Conservation (phyloP, 2,329 filamentous ascomycete species). For the Ceratocystis lukuohia region DNA sequence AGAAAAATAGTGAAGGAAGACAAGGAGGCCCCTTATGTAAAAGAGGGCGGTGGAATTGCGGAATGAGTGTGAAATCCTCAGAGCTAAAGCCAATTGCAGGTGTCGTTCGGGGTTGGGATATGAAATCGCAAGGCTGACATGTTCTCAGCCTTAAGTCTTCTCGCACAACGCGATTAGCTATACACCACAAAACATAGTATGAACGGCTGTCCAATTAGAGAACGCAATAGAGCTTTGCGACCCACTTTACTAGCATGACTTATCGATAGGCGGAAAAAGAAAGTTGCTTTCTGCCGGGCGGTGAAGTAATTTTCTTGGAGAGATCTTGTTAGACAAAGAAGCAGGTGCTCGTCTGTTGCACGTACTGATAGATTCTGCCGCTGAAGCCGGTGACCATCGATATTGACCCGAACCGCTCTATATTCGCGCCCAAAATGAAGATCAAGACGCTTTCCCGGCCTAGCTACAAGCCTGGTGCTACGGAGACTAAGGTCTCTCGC, state of each 20-base stretch:
- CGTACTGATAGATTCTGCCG: neutral
- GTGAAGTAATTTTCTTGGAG: constrained; percentile 18
- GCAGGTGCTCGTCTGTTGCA: neutral
- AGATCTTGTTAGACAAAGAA: neutral
- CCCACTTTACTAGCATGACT: neutral
- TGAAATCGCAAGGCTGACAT: neutral
- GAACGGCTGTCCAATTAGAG: constrained; percentile 3
- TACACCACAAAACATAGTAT: neutral
- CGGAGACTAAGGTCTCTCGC: constrained; percentile 49
- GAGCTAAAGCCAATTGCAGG: neutral
- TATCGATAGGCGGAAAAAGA: constrained; percentile 16
- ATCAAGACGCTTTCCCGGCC: constrained; percentile 56
- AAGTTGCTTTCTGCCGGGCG: constrained; percentile 19
- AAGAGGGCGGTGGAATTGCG: neutral
- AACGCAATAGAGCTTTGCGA: neutral
- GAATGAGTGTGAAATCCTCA: neutral
- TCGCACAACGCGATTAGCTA: neutral
- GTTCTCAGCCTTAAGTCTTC: neutral
- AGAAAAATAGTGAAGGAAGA: neutral
- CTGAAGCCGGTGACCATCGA: neutral
- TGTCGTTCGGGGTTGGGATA: neutral
- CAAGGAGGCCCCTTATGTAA: neutral
- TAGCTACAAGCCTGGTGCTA: constrained; percentile 53
- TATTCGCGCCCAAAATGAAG: constrained; percentile 30
- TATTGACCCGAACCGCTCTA: neutral